Percentiles rank a stretch among this genome's conserved stretches.
Evolutionary conservation across 805 yeast species (phyloP).

Genomic region (Metschnikowia shivogae): DNA sequence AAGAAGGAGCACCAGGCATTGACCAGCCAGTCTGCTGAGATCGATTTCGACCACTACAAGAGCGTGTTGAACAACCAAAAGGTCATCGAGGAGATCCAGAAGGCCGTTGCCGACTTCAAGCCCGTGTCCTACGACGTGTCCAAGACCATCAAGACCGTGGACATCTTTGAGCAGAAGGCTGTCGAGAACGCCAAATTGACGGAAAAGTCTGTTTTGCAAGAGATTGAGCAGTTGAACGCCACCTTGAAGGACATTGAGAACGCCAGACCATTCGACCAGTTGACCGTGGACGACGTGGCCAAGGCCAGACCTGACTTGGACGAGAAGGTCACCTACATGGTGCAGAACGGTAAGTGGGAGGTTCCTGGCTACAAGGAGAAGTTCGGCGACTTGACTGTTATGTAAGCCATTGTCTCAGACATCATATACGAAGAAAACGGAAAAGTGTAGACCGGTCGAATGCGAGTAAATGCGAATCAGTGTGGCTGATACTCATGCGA

Average conservation of each 20-base stretch:
- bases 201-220: constrained; percentile 81
- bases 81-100: constrained; percentile 76
- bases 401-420: constrained; percentile 41
- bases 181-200: constrained; percentile 92
- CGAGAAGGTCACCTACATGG: constrained; percentile 91
- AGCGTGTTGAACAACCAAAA: constrained; percentile 74
- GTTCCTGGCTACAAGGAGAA: constrained; percentile 98
- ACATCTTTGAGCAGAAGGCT: constrained; percentile 92
- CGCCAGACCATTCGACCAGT: constrained; percentile 96
- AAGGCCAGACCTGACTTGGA: constrained; percentile 97
- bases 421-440: constrained; percentile 1
- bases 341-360: constrained; percentile 94
- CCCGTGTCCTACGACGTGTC: constrained; percentile 83
- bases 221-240: constrained; percentile 77
- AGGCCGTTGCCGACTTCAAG: constrained; percentile 68
- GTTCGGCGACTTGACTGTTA: constrained; percentile 94
- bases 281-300: constrained; percentile 91
- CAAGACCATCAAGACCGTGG: constrained; percentile 87
- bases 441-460: neutral
- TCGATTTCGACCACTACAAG: constrained; percentile 82
- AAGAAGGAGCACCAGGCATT: constrained; percentile 73
- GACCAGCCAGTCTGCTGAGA: constrained; percentile 65
- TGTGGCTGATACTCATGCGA: neutral
- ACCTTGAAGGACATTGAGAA: constrained; percentile 91
- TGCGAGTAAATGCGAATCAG: too few species aligned